Percentiles rank a stretch among this genome's conserved stretches.
Evolutionary conservation across 176 grass and related monocot genomes (phyloP).

Genomic region (Hordeum vulgare): MorexV3_pseudomolecules_assembly NC_058520.1:518072210-518072709

Average conservation of each 20-base stretch:
- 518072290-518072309: background rate
- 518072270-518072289: background rate
- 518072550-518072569: background rate
- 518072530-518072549: background rate
- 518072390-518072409: background rate
- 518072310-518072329: background rate
- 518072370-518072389: background rate
- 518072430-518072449: background rate
- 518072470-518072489: background rate
- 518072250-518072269: background rate
- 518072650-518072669: background rate
- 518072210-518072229: background rate
- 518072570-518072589: background rate
- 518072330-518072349: background rate
- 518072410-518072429: background rate
- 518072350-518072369: conserved; percentile 13
- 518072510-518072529: background rate
- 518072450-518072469: background rate
- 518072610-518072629: conserved; percentile 4
- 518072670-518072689: background rate
- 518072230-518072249: background rate
- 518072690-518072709: background rate
- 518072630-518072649: background rate
- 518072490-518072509: background rate
- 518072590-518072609: background rate